These are phyloP conservation scores for Melastoma malabathricum DNA, from an alignment of 345 rosid genomes.

Conservation along the genomic window DNA sequence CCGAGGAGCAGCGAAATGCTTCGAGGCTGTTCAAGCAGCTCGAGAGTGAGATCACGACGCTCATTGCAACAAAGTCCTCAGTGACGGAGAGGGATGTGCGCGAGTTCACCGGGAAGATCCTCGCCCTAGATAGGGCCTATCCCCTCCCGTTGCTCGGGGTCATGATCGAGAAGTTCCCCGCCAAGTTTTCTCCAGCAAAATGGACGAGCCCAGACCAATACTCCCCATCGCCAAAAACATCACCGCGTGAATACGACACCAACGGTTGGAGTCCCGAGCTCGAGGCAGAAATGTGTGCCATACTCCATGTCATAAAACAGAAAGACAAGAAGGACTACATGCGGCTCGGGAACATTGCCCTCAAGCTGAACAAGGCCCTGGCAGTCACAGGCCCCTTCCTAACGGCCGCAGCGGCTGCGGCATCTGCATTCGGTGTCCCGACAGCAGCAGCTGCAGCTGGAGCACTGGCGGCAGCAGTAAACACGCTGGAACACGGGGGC, in stretches of 20 bases:
- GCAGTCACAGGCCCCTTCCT: slow-evolving; percentile 35
- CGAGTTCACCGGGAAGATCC: slow-evolving; percentile 13
- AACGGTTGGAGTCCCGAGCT: slow-evolving; percentile 27
- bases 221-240: too few species aligned
- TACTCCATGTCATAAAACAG: slow-evolving; percentile 13
- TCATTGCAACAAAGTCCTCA: slow-evolving; percentile 7
- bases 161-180: slow-evolving; percentile 25
- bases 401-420: slow-evolving; percentile 22
- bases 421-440: slow-evolving; percentile 12
- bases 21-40: slow-evolving; percentile 21
- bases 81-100: slow-evolving; percentile 11
- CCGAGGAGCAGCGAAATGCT: slow-evolving; percentile 31
- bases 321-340: slow-evolving; percentile 31
- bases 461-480: slow-evolving; percentile 19
- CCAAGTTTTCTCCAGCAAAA: slow-evolving; percentile 15
- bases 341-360: slow-evolving; percentile 23
- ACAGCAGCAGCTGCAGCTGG: slow-evolving; percentile 21
- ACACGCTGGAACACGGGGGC: slow-evolving; percentile 29
- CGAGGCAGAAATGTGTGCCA: slow-evolving; percentile 27
- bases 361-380: slow-evolving; percentile 28
- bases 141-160: slow-evolving; percentile 28
- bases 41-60: slow-evolving; percentile 9
- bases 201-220: slow-evolving; percentile 17
- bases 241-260: not conserved
- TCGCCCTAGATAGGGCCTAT: slow-evolving; percentile 23